Evolutionary conservation across 768 basidiomycete species (phyloP), one percentile per base, ranked within the genome.

Genomic region (Boletus subcaerulescens): DNA sequence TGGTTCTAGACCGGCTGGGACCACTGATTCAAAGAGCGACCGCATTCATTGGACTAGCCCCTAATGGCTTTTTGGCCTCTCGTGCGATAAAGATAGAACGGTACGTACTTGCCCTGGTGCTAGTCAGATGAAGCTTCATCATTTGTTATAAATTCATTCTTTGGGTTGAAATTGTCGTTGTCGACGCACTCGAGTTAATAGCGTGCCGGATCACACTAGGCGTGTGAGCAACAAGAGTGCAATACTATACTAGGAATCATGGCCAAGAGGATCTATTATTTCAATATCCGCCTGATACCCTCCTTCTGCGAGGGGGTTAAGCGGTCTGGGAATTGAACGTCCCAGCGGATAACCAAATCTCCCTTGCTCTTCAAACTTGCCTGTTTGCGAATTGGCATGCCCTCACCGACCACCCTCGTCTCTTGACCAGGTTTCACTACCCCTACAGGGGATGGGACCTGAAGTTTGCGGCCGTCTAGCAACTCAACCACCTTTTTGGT

Each of bases 351-450:
- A 46, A 90, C 76, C 48, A 98, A 69, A 72, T 98, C 91, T 1
- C 96, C 96, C 73, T 90, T 92, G 58, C 75, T 82, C 73, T 78
- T 81, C 53, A 76, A 76, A 41, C 76, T 77, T 17, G 85, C 86
- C 55, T 86, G 87, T 70, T 91, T 94, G 53, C 93, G 80, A 45
- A 94, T 85, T 3, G 95, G 94, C 92, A 95, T 93, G 9, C 93
- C 93, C 69, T 97, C 93, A 2, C 85, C 88, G 3, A 74, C 45
- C 4, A 97, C 70, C 26, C 74, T 80, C 18, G 83, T 89, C 69
- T 87, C 80, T 72, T 86, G 82, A 8, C 85, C 87, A 2, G 92
- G 91, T 65, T 87, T 91, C 31, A 95, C 77, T 13, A 92, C 70
- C 3, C 85, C 84, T 10, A 55, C 13, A 0, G 96, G 94, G 0